These are phyloP conservation scores for Citrullus mucosospermus DNA, from an alignment of 306 rosid genomes.

Conservation along the genomic window DNA sequence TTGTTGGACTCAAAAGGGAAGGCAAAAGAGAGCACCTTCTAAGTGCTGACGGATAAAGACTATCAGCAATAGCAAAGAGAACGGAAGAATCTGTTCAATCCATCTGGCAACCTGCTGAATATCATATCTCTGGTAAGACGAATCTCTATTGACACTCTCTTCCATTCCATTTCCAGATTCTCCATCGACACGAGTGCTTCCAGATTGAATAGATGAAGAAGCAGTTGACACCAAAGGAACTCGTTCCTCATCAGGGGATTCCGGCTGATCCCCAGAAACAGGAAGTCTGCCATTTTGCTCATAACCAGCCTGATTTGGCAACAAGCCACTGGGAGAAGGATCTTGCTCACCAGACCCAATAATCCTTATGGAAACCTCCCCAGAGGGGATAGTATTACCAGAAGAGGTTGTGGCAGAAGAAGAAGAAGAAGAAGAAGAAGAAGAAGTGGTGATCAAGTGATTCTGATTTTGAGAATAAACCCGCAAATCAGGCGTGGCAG, in stretches of 20 bases:
- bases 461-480: conserved; percentile 10
- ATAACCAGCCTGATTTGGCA: conserved; percentile 16
- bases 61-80: conserved; percentile 49
- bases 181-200: conserved; percentile 25
- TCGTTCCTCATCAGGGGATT: conserved; percentile 30
- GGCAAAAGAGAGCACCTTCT: conserved; percentile 37
- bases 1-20: not conserved
- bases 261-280: conserved; percentile 24
- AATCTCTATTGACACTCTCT: conserved; percentile 29
- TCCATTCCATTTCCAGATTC: conserved; percentile 27
- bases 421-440: conserved; percentile 5
- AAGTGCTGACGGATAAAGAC: conserved; percentile 87
- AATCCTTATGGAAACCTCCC: conserved; percentile 53
- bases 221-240: conserved; percentile 35
- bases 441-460: not conserved
- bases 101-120: conserved; percentile 63
- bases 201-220: conserved; percentile 18
- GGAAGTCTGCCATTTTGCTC: conserved; percentile 22
- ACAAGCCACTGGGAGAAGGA: conserved; percentile 9
- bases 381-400: conserved; percentile 9
- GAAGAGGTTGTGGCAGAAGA: conserved; percentile 18
- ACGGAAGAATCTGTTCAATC: conserved; percentile 81
- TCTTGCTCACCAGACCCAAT: conserved; percentile 35
- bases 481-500: conserved; percentile 13
- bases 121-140: conserved; percentile 56